Evolutionary conservation across 2,329 filamentous ascomycete species (phyloP).

Genomic region (Fusarium beomiforme): DNA sequence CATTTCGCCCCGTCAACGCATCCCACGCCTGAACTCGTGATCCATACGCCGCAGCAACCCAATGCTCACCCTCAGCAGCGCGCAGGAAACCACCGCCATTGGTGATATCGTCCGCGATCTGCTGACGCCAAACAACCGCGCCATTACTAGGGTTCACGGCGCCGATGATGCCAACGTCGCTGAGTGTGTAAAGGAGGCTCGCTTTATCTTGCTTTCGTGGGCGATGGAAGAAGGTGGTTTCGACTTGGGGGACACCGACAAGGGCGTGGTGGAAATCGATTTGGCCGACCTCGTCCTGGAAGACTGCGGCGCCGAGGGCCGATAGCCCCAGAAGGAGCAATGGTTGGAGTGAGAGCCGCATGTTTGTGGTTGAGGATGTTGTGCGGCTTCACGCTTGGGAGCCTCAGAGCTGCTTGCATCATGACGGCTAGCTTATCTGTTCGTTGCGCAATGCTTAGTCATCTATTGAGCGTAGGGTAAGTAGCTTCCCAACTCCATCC

Average conservation of each 20-base stretch:
- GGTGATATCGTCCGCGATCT: conserved; percentile 64
- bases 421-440: conserved; percentile 42
- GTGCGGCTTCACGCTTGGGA: conserved; percentile 41
- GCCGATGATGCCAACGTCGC: conserved; percentile 83
- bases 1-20: conserved; percentile 79
- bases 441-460: conserved; percentile 41
- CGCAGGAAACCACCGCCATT: conserved; percentile 66
- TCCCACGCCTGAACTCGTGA: conserved; percentile 82
- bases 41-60: conserved; percentile 78
- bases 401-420: conserved; percentile 38
- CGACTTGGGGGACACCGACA: conserved; percentile 81
- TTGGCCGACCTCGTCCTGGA: conserved; percentile 88
- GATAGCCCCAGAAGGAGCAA: conserved; percentile 53
- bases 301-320: conserved; percentile 71
- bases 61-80: conserved; percentile 81
- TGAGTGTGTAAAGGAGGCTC: conserved; percentile 90
- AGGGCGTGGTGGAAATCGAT: conserved; percentile 94
- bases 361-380: conserved; percentile 38
- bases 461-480: conserved; percentile 18
- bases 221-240: conserved; percentile 94
- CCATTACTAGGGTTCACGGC: conserved; percentile 91
- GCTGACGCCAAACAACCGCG: conserved; percentile 85
- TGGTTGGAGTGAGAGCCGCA: conserved; percentile 51
- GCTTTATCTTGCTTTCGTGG: conserved; percentile 84
- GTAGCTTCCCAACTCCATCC: background rate